These are phyloP conservation scores for Aspergillus melleus DNA, from an alignment of 2,329 filamentous ascomycete genomes.

Conservation along the genomic window DNA sequence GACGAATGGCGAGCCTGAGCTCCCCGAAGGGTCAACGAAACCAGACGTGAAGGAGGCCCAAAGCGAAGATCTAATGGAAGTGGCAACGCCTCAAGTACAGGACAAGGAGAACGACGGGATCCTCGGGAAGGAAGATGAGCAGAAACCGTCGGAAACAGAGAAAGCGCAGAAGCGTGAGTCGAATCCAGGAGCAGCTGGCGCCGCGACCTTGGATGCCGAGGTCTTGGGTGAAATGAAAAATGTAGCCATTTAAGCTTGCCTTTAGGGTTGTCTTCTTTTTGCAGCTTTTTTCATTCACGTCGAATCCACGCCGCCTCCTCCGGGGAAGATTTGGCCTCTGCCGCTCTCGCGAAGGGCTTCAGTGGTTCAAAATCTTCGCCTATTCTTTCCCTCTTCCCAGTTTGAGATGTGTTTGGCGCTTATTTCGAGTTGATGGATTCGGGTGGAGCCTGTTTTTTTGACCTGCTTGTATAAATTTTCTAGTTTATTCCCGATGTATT, in stretches of 20 bases:
- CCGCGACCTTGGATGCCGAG: conserved; percentile 35
- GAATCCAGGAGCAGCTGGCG: conserved; percentile 28
- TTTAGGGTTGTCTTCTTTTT: conserved; percentile 14
- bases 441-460: conserved; percentile 25
- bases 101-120: conserved; percentile 36
- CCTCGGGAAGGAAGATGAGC: conserved; percentile 20
- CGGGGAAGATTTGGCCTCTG: conserved; percentile 6
- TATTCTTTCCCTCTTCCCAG: neutral
- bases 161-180: conserved; percentile 32
- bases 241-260: conserved; percentile 41
- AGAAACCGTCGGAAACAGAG: conserved; percentile 27
- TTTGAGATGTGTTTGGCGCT: conserved; percentile 23
- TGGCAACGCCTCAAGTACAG: conserved; percentile 37
- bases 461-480: conserved; percentile 35
- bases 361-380: conserved; percentile 7
- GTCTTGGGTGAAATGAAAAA: conserved; percentile 51
- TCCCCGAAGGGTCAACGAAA: conserved; percentile 32
- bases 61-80: conserved; percentile 42
- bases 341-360: conserved; percentile 6
- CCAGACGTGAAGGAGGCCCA: conserved; percentile 31
- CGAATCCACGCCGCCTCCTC: neutral
- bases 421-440: conserved; percentile 25
- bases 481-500: conserved; percentile 22
- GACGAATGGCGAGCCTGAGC: conserved; percentile 33
- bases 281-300: neutral